Conservation (phyloP, 2,329 filamentous ascomycete species). For the Aspergillus eucalypticola region DNA sequence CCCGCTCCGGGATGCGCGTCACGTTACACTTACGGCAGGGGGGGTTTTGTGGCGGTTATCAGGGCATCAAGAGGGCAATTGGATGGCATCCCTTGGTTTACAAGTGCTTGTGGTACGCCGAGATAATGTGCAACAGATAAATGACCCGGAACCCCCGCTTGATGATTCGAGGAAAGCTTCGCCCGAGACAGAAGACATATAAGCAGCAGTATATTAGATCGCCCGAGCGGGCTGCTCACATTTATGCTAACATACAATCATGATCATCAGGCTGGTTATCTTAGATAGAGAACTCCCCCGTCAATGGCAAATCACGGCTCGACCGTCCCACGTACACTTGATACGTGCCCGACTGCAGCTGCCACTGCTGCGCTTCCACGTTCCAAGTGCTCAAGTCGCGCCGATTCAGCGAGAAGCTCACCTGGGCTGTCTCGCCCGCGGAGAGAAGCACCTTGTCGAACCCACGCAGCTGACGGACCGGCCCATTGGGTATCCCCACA, state of each 20-base stretch:
- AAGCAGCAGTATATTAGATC: background rate
- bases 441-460: constrained; percentile 53
- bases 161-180: background rate
- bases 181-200: background rate
- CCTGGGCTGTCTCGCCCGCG: constrained; percentile 41
- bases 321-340: constrained; percentile 26
- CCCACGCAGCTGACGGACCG: constrained; percentile 47
- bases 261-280: background rate
- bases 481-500: constrained; percentile 41
- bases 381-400: constrained; percentile 35
- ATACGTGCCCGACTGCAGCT: constrained; percentile 17
- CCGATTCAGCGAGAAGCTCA: constrained; percentile 47
- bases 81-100: background rate
- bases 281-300: constrained; percentile 13
- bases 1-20: background rate
- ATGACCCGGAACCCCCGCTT: background rate
- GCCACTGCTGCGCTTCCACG: constrained; percentile 28
- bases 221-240: background rate
- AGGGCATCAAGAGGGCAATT: no score
- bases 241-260: background rate
- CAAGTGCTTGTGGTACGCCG: background rate
- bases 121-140: background rate
- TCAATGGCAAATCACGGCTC: constrained; percentile 25
- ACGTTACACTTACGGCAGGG: background rate
- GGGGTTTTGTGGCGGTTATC: background rate